Base-by-base conservation (phyloP, 2,329 filamentous ascomycete genomes). In the Chaetomiaceae sp. region DNA sequence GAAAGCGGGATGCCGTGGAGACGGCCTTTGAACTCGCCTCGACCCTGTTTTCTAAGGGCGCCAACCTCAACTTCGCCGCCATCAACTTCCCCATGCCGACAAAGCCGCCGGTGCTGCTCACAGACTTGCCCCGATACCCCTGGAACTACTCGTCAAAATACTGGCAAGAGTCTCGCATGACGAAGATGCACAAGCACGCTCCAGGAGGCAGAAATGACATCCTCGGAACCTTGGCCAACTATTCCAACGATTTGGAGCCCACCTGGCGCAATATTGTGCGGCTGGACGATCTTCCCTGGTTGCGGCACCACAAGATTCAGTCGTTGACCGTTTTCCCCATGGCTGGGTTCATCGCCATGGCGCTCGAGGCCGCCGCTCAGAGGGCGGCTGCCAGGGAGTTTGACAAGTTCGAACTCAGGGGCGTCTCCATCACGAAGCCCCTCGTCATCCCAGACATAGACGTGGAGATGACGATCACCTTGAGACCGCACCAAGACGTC, bases 391-490 rank as follows among this genome's bases (percentile, higher is more conserved):
- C n/a, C n/a, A n/a, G n/a, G n/a, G n/a, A n/a, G n/a, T 59, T 71
- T 5, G 68, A 74, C 33, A 71, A 66, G 31, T 77, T 75, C 47
- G 72, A 77, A 50, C 61, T 81, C 17, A 72, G 75, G 14, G 73
- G 80, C 47, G 67, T 80, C 4, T 66, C 67, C 4, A 71, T 80
- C 38, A 67, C 70, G 22, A 70, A 75, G 43, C 75, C 77, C 0
- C 67, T 79, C 15, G 69, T 79, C 4, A 67, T 80, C 3, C 68
- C 69, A 3, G 75, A 80, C 47, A 72, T 73, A 25, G 74, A 79
- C 48, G 64, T 76, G 2, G 78, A 81, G 61, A 73, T 76, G 61
- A 79, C 72, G 4, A 75, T 76, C 27, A 72, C 72, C 17, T 69
- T 81, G 6, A 66, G 71, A 12, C 64, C 72, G 0, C 67, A 71